Conservation (phyloP, 306 rosid species). For the Neltuma alba region DNA sequence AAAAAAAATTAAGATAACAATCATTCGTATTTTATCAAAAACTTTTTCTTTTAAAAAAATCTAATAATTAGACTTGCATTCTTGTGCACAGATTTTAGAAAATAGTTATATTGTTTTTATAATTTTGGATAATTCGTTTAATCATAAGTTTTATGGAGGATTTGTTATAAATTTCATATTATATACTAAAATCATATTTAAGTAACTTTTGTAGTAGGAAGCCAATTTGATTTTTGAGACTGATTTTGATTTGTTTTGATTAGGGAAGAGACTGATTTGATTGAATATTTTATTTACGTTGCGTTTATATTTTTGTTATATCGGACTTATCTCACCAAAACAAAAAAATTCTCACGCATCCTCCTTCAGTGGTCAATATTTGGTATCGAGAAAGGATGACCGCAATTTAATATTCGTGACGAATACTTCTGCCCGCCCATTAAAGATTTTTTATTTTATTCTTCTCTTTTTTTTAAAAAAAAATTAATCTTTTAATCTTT, state of each 20-base stretch:
- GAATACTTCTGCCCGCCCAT: not conserved
- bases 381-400: not conserved
- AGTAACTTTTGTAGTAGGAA: not conserved
- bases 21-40: too few relatives aligned
- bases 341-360: not conserved
- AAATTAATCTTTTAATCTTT: too few relatives aligned
- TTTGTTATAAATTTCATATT: too few relatives aligned
- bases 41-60: too few relatives aligned
- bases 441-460: not conserved
- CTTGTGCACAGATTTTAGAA: not conserved
- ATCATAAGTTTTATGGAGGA: too few relatives aligned
- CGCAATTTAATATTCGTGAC: not conserved
- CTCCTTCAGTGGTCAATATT: not conserved
- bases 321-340: not conserved
- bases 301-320: not conserved
- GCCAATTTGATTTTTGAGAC: too few relatives aligned
- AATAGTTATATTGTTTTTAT: too few relatives aligned
- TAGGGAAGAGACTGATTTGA: not conserved
- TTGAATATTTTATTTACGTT: not conserved
- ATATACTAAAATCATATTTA: too few relatives aligned
- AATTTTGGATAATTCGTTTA: too few relatives aligned
- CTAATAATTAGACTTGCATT: too few relatives aligned
- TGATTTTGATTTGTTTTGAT: too few relatives aligned
- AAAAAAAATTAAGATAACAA: too few relatives aligned
- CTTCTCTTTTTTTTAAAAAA: not conserved